phyloP scores from a whole-genome alignment of 2,329 filamentous ascomycete genomes.

The Sordariomycetes sp. region DNA sequence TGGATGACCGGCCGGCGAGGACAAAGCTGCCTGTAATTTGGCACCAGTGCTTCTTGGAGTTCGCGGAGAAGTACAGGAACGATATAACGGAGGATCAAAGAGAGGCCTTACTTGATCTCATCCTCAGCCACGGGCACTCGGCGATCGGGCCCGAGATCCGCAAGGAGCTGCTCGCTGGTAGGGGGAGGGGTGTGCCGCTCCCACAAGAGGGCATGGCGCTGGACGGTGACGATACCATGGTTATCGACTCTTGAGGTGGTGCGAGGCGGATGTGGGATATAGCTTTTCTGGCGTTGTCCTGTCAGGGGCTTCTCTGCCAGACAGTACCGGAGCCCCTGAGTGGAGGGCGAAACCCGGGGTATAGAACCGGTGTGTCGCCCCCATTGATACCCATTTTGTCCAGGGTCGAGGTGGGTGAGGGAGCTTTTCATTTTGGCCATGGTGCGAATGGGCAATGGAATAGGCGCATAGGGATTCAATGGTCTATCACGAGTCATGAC shows the following conservation, averaged over 20 bases:
- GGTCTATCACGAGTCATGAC: background rate
- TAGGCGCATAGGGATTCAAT: background rate
- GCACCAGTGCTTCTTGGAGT: conserved; percentile 88
- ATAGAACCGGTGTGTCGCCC: background rate
- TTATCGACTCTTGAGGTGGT: conserved; percentile 40
- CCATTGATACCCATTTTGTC: background rate
- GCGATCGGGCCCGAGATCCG: conserved; percentile 86
- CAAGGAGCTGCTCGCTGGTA: conserved; percentile 76
- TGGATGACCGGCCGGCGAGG: conserved; percentile 36
- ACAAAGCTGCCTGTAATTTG: conserved; percentile 80
- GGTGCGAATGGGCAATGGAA: background rate
- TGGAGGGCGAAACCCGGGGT: background rate
- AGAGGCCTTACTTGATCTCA: conserved; percentile 78
- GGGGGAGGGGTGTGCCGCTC: conserved; percentile 65
- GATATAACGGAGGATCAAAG: conserved; percentile 94
- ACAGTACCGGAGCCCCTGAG: background rate
- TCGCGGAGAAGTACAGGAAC: conserved; percentile 89
- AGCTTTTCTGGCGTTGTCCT: background rate
- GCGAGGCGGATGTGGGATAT: background rate
- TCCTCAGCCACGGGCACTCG: conserved; percentile 75
- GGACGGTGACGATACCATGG: conserved; percentile 88
- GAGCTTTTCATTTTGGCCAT: background rate
- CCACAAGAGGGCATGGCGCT: conserved; percentile 34
- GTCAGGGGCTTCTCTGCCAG: background rate
- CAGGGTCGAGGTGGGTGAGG: background rate